Base-by-base conservation (phyloP, 805 yeast genomes). In the Zygoascus biomembranicola region DNA sequence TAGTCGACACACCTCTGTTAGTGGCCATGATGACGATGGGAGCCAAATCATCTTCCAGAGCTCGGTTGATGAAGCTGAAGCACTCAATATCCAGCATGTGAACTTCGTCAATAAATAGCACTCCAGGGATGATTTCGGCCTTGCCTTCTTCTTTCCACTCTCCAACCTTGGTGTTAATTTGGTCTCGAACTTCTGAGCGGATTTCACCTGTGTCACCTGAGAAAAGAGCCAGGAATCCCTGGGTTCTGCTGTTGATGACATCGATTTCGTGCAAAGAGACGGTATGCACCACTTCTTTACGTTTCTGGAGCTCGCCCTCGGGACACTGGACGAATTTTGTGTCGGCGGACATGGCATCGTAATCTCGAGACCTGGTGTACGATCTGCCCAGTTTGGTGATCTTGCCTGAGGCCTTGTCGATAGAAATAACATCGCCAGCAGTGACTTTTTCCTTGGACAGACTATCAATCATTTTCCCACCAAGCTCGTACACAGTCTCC, bases 141-240 rank as follows among this genome's bases (percentile, higher is more conserved):
- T 94, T 94, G 56, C 99, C 98, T 76, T 94, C 98, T 73, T 94
- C 98, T 65, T 87, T 89, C 96, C 97, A 94, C 72, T 94, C 97
- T 19, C 95, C 95, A 51, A 94, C 97, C 73, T 94, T 90, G 45
- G 90, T 84, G 73, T 94, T 94, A 67, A 94, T 95, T 74, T 94
- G 98, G 62, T 88, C 95, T 70, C 99, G 83, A 31, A 94, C 90
- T 69, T 94, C 97, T 18, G 94, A 81, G 59, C 97, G 81, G 62
- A 94, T 94, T 73, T 94, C 99, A 61, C 99, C 99, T 51, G 97
- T 95, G 72, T 94, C 94, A 61, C 97, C 97, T 49, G 95, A 85
- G 65, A 94, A 87, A 57, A 94, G 78, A 16, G 98, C 98, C 66
- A 94, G 78, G 64, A 95, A 95, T 32, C 99, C 99, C 72, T 94